These are phyloP conservation scores for Stephania cephalantha DNA, from an alignment of 164 flowering plant species.

Conservation along the genomic window DNA sequence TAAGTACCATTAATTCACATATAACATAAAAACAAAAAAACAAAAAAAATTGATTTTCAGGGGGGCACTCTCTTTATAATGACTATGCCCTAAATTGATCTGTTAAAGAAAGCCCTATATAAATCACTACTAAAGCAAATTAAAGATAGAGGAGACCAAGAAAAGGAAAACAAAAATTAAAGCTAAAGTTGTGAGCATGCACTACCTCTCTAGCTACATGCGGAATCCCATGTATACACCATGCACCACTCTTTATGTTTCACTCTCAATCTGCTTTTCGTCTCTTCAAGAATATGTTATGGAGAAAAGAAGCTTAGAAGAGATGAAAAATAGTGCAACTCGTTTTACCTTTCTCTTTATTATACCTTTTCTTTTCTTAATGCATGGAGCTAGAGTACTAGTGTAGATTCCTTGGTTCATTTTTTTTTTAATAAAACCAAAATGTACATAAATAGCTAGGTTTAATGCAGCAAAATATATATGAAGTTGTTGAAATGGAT, in stretches of 20 bases:
- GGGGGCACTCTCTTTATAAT: too few species aligned
- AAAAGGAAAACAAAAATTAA: constrained; percentile 4
- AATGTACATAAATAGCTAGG: neutral
- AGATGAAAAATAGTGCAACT: constrained; percentile 10
- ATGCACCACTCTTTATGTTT: neutral
- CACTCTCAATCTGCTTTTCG: constrained; percentile 6
- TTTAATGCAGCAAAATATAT: neutral
- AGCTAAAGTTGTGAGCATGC: constrained; percentile 6
- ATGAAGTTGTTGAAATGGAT: neutral
- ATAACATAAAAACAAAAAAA: too few species aligned
- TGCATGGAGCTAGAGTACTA: neutral
- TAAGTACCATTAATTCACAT: too few species aligned
- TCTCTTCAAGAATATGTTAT: neutral
- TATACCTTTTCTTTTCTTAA: neutral
- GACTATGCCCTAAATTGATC: too few species aligned
- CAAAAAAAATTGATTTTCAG: too few species aligned
- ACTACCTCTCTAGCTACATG: neutral
- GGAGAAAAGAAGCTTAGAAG: constrained; percentile 3
- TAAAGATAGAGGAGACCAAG: neutral
- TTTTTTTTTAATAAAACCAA: neutral
- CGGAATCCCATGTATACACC: neutral
- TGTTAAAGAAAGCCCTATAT: too few species aligned
- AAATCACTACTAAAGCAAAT: constrained; percentile 12
- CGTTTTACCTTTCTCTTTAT: constrained; percentile 21
- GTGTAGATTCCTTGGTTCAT: neutral